Evolutionary conservation across 805 yeast species (phyloP).

Genomic region (Lipomyces mesembrius): DNA sequence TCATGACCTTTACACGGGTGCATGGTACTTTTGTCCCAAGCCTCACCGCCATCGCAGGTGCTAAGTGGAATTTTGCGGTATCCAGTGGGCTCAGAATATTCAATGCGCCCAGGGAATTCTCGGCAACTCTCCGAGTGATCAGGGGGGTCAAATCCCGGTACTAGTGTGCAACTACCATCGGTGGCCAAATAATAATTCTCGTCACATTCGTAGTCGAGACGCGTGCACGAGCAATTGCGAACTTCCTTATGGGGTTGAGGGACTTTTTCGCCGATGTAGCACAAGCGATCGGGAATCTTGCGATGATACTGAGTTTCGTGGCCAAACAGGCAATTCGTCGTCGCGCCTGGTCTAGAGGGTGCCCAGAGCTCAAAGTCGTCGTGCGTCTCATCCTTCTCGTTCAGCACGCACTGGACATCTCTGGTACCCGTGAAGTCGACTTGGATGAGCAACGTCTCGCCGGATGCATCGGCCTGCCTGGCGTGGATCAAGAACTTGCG

Average conservation of each 20-base stretch:
- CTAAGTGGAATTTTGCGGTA: constrained; percentile 84
- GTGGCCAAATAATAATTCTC: constrained; percentile 70
- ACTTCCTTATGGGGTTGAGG: constrained; percentile 58
- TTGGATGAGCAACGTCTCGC: constrained; percentile 54
- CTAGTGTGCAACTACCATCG: constrained; percentile 86
- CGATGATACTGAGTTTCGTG: constrained; percentile 65
- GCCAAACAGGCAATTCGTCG: constrained; percentile 66
- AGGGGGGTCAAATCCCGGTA: constrained; percentile 71
- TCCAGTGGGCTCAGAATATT: constrained; percentile 88
- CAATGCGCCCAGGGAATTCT: constrained; percentile 57
- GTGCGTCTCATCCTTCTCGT: constrained; percentile 50
- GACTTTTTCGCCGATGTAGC: constrained; percentile 65
- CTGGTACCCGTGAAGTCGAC: constrained; percentile 63
- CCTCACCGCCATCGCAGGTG: constrained; percentile 81
- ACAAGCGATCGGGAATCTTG: constrained; percentile 62
- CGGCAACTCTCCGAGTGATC: constrained; percentile 67
- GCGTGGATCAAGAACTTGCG: constrained; percentile 73
- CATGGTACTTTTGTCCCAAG: constrained; percentile 66
- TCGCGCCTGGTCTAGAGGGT: constrained; percentile 59
- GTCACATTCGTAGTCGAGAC: constrained; percentile 93
- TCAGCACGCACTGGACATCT: constrained; percentile 60
- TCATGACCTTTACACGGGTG: constrained; percentile 89
- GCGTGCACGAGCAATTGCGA: constrained; percentile 78
- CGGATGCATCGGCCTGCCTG: constrained; percentile 50
- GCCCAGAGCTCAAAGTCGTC: constrained; percentile 70